Base-by-base conservation (phyloP, 2,329 filamentous ascomycete genomes). In the Fusarium nurragi region DNA sequence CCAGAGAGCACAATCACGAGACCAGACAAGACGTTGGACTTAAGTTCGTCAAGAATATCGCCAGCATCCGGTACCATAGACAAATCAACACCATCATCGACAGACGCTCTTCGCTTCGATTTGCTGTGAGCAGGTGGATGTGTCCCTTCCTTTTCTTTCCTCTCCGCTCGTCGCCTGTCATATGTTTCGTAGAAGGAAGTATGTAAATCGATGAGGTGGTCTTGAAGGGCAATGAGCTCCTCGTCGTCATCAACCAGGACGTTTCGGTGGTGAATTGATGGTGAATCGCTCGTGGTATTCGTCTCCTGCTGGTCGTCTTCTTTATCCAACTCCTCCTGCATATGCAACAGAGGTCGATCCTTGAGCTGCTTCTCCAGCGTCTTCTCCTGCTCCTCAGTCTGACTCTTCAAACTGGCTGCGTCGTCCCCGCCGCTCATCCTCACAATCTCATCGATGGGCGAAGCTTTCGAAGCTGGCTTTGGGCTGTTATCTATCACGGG, bases 251-350 rank as follows among this genome's bases (percentile, higher is more conserved):
- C 93, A 57, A 91, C 89, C 16, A 99, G 85, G 11, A 98, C 81
- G 65, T 97, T 93, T 64, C 84, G 81, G 47, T 80, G 77, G 54
- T 82, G 81, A 44, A 74, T 70, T 11, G 75, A 69, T 1, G 75
- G 41, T 16, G 72, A 46, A 6, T 73, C 72, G 21, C 68, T 68
- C 7, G 60, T 71, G 5, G 62, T 25, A 23, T 74, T 73, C 3
- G 61, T 21, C 2, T 68, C 67, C 45, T 75, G 69, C 18, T 71
- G 65, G 45, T 76, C 73, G 37, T 92, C 88, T 71, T 93, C 91
- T 69, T 92, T 91, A 72, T 99, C 95, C 21, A 97, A 84, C 74
- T 93, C 85, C 71, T 97, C 91, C 76, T 99, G 95, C 79, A 97
- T 90, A 74, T 95, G 92, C n/a, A 97, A 80, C 25, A 99, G 79